Base-by-base conservation (phyloP, 805 yeast genomes). In the Saturnispora serradocipensis region DNA sequence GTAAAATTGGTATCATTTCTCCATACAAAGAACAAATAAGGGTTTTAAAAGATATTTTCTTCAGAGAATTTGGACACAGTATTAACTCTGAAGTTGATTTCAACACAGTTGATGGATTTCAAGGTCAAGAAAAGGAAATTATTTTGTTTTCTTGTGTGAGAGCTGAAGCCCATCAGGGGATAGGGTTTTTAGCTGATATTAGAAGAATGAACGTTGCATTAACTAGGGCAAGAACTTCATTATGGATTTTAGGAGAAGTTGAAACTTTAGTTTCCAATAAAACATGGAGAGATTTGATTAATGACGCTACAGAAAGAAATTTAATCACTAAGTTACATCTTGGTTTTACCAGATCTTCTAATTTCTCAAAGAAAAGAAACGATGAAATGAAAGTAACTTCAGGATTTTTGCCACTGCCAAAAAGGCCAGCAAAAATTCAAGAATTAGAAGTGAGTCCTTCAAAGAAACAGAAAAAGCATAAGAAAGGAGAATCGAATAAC, bases 151-250 rank as follows among this genome's bases (percentile, higher is more conserved):
- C 98, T 0, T 91, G 98, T 78, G 99, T 93, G 4, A 78, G 99
- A 60, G 96, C 98, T 0, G 84, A 81, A 46, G 72, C 77, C 13
- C 77, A 75, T 8, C 70, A 75, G 24, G 76, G 81, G 45, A 88
- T 91, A 53, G 99, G 98, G 16, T 93, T 93, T 68, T 75, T 93
- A 64, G 83, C 85, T 45, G 99, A 93, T 68, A 76, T 83, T 38
- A 77, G 99, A 56, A 86, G 99, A 72, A 88, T 93, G 96, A 93
- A 93, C 67, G 99, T 93, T 50, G 98, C 97, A 0, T 70, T 93
- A 36, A 91, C 98, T 1, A 86, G 99, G 71, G 97, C 98, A 0
- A 80, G 84, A 58, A 77, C 95, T 1, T 86, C 98, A 0, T 71
- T 93, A 56, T 93, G 98, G 98, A 82, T 93, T 52, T 67, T 95